These are phyloP conservation scores for Fusarium cyanostomum DNA, from an alignment of 2,329 filamentous ascomycete species.

Conservation along the genomic window DNA sequence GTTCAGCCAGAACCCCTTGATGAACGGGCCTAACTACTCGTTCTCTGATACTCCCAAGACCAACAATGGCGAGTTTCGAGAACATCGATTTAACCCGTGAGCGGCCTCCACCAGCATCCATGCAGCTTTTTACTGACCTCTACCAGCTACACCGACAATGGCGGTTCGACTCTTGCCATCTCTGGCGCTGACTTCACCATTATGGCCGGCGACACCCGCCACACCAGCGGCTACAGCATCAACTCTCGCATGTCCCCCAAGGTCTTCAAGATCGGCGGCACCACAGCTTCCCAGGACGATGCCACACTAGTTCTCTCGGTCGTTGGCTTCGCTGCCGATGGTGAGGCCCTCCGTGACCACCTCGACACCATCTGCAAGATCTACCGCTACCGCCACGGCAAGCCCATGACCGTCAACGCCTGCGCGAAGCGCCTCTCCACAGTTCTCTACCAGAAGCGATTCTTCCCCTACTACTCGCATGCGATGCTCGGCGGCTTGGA, in stretches of 20 bases:
- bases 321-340: constrained; percentile 95
- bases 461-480: constrained; percentile 98
- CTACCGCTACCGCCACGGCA: constrained; percentile 98
- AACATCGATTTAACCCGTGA: constrained; percentile 95
- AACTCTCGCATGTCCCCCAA: constrained; percentile 96
- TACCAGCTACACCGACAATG: constrained; percentile 92
- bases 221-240: constrained; percentile 97
- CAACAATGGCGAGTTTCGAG: constrained; percentile 63
- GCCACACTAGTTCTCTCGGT: constrained; percentile 91
- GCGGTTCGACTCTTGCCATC: constrained; percentile 94
- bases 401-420: constrained; percentile 92
- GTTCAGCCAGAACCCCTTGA: constrained; percentile 75
- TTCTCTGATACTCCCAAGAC: constrained; percentile 69
- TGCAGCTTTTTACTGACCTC: constrained; percentile 11
- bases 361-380: constrained; percentile 97
- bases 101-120: constrained; percentile 42
- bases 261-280: constrained; percentile 96
- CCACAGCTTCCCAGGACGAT: constrained; percentile 84
- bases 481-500: constrained; percentile 95
- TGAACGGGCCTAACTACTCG: constrained; percentile 76
- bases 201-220: constrained; percentile 95
- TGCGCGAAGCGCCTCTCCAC: constrained; percentile 95
- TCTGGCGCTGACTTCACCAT: constrained; percentile 94
- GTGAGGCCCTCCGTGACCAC: constrained; percentile 90
- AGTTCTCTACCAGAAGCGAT: constrained; percentile 96